phyloP scores from a whole-genome alignment of 1,139 yeast genomes.

The Debaryomyces robertsiae region DNA sequence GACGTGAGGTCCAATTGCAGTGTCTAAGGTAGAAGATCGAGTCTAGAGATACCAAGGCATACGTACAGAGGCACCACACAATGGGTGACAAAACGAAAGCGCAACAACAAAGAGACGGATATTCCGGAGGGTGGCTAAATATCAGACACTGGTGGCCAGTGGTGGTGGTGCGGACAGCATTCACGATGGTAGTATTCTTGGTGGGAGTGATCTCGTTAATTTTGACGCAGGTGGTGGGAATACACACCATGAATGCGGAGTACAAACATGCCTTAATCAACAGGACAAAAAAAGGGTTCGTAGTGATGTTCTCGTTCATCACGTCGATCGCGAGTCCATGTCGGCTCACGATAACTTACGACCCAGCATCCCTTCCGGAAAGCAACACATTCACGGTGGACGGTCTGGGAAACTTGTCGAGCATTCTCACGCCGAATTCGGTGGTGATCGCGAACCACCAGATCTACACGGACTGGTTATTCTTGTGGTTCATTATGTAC shows the following conservation, averaged over 20 bases:
- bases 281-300: conserved; percentile 53
- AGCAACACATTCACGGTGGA: conserved; percentile 22
- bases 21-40: too few species aligned
- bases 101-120: not conserved
- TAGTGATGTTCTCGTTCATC: conserved; percentile 48
- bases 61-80: too few species aligned
- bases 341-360: conserved; percentile 43
- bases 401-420: conserved; percentile 29
- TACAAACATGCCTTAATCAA: conserved; percentile 40
- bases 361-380: conserved; percentile 26
- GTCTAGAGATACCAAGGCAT: too few species aligned
- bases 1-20: too few species aligned
- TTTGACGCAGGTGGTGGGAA: conserved; percentile 43
- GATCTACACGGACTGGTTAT: conserved; percentile 93
- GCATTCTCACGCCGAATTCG: conserved; percentile 50
- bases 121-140: too few species aligned
- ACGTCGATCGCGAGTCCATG: conserved; percentile 47
- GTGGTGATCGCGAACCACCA: conserved; percentile 85
- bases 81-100: too few species aligned
- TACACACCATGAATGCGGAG: conserved; percentile 28
- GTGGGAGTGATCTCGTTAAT: conserved; percentile 50
- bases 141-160: conserved; percentile 20
- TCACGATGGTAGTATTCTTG: conserved; percentile 38
- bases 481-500: conserved; percentile 84
- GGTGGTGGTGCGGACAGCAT: conserved; percentile 30